Conservation (phyloP, 2,329 filamentous ascomycete genomes). For the Verticillium nonalfalfae region DNA sequence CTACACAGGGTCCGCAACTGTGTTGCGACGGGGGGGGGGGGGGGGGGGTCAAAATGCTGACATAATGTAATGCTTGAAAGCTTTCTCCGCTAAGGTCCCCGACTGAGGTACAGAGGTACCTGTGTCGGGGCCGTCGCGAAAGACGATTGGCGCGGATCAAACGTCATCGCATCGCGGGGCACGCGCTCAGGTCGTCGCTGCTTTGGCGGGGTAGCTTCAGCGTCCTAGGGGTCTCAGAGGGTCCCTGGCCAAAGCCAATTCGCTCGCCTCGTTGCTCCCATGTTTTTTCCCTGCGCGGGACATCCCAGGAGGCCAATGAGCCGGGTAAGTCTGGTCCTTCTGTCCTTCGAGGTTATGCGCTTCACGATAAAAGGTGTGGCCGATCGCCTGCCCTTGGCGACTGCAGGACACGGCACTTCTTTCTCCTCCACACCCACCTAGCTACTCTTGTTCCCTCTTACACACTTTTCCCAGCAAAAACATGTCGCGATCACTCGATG, state of each 20-base stretch:
- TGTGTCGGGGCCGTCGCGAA: not conserved
- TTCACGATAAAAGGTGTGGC: not conserved
- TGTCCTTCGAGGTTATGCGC: not conserved
- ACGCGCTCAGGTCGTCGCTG: not conserved
- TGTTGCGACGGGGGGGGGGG: not conserved
- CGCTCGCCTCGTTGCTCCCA: not conserved
- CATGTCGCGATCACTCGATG: constrained; percentile 49
- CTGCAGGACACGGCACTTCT: not conserved
- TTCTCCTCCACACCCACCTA: not conserved
- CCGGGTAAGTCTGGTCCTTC: not conserved
- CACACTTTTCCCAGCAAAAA: not conserved
- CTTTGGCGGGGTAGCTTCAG: not conserved
- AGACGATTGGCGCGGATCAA: not conserved
- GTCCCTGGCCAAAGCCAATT: not conserved
- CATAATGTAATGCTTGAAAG: not conserved
- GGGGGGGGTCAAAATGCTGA: not conserved
- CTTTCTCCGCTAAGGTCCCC: no score
- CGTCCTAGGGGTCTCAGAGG: not conserved
- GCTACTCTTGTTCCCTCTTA: no score
- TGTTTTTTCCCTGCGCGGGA: not conserved
- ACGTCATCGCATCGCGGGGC: not conserved
- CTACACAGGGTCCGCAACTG: no score
- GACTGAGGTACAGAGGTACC: no score
- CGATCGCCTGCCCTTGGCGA: not conserved
- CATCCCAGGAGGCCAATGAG: not conserved